Percentiles rank a stretch among this genome's conserved stretches.
phyloP scores from a whole-genome alignment of 805 yeast species.

The Candida tallmaniae region DNA sequence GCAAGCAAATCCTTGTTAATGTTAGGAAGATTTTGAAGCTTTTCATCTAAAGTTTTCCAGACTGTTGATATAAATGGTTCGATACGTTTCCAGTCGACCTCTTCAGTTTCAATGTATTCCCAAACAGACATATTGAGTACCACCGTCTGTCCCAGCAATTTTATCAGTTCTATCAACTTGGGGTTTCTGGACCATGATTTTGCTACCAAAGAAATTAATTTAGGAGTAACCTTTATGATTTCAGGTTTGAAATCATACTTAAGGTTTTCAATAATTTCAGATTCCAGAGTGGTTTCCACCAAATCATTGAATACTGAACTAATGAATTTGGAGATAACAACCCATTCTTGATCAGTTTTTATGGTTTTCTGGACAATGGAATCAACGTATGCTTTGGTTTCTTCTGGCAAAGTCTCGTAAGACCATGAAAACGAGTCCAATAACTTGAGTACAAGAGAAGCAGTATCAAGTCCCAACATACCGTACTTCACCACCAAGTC shows the following conservation, averaged over 20 bases:
- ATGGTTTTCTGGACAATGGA: constrained; percentile 21
- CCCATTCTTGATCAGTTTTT: constrained; percentile 18
- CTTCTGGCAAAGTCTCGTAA: constrained; percentile 6
- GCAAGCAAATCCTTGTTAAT: constrained; percentile 24
- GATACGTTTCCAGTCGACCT: constrained; percentile 3
- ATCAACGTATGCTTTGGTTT: constrained; percentile 26
- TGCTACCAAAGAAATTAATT: not conserved
- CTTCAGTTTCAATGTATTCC: constrained; percentile 4
- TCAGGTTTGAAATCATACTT: not conserved
- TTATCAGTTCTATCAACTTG: constrained; percentile 2
- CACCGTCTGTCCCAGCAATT: not conserved
- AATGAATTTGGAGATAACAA: constrained; percentile 16
- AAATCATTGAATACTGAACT: constrained; percentile 8
- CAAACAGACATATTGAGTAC: constrained; percentile 7
- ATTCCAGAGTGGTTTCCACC: constrained; percentile 1
- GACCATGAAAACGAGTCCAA: constrained; percentile 3
- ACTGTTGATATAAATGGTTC: not conserved
- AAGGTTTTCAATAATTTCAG: constrained; percentile 5
- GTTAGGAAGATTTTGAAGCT: constrained; percentile 3
- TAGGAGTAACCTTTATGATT: not conserved
- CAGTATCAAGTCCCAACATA: constrained; percentile 5
- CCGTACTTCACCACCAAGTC: constrained; percentile 8
- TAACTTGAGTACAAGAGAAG: constrained; percentile 6
- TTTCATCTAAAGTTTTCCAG: constrained; percentile 2
- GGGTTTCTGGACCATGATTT: constrained; percentile 2